Evolutionary conservation across 805 yeast genomes (phyloP), one percentile per base, ranked within the genome.

Genomic region (Yarrowia phangngaensis): DNA sequence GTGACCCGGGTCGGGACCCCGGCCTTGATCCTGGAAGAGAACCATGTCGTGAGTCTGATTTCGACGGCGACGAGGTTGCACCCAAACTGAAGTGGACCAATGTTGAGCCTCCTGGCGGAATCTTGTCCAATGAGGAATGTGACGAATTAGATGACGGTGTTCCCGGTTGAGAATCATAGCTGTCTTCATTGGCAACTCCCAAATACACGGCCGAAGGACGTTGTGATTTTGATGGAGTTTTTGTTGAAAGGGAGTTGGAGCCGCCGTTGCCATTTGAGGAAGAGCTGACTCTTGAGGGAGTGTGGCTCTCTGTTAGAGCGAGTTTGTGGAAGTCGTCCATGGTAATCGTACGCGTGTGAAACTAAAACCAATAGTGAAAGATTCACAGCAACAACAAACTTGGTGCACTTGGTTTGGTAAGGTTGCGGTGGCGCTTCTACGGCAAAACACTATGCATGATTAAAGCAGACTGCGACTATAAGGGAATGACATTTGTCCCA

Each of bases 301-400:
- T 38, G 24, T 38, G 45, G 45, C 45, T 38, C 45, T 38, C 45
- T 4, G 45, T 38, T 31, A 38, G 45, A 31, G 45, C 27, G 24
- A 38, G 45, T 19, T 38, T 38, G 45, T 38, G n/a, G 8, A 38
- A 27, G 23, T 38, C 45, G 45, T 38, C 45, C 45, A 38, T 38
- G 6, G 29, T 9, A 13, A 13, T n/a, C n/a, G n/a, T n/a, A n/a
- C n/a, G n/a, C n/a, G n/a, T n/a, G n/a, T n/a, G n/a, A n/a, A n/a
- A n/a, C n/a, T n/a, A n/a, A n/a, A n/a, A n/a, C n/a, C n/a, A n/a
- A n/a, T n/a, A n/a, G n/a, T n/a, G n/a, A n/a, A n/a, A n/a, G n/a
- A n/a, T n/a, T n/a, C n/a, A n/a, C n/a, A n/a, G n/a, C n/a, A n/a
- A n/a, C n/a, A n/a, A n/a, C n/a, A n/a, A n/a, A n/a, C n/a, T n/a